These are phyloP conservation scores for Neurospora discreta DNA, from an alignment of 495 filamentous ascomycete species.

Conservation along the genomic window DNA sequence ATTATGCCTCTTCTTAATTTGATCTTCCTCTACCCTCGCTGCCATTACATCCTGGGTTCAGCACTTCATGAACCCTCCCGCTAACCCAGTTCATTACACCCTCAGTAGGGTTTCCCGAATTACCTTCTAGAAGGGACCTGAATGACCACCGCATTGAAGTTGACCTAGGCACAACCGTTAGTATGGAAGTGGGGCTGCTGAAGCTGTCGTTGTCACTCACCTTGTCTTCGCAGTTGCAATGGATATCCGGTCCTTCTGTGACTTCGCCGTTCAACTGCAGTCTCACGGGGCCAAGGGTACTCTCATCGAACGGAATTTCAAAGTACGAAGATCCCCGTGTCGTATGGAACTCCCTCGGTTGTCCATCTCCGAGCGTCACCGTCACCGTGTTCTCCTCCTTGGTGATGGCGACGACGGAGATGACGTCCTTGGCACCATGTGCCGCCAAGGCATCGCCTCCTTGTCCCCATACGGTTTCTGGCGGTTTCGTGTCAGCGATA, in stretches of 20 bases:
- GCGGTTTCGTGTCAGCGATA: constrained; percentile 2
- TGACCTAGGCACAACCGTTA: constrained; percentile 17
- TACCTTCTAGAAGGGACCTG: constrained; percentile 11
- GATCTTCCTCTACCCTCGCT: not conserved
- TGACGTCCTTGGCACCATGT: constrained; percentile 31
- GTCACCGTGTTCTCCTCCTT: constrained; percentile 25
- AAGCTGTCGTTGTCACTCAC: constrained; percentile 26
- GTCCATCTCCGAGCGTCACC: constrained; percentile 38
- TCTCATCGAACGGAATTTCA: constrained; percentile 39
- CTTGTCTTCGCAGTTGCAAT: constrained; percentile 34
- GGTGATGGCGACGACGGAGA: constrained; percentile 35
- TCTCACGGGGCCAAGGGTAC: constrained; percentile 35
- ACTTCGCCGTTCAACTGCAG: constrained; percentile 38
- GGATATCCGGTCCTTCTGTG: constrained; percentile 36
- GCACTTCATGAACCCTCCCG: not conserved
- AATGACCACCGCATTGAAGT: constrained; percentile 32
- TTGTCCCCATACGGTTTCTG: constrained; percentile 36
- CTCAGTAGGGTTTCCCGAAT: not conserved
- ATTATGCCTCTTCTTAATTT: not conserved
- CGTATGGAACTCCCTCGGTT: constrained; percentile 8
- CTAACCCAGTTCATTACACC: not conserved
- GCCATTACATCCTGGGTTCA: not conserved
- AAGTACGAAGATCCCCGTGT: constrained; percentile 32
- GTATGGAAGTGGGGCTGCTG: not conserved
- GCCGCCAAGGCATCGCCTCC: constrained; percentile 29